Evolutionary conservation across 192 early-diverging fungal genomes (phyloP).

Genomic region (Coemansia sp.): DNA sequence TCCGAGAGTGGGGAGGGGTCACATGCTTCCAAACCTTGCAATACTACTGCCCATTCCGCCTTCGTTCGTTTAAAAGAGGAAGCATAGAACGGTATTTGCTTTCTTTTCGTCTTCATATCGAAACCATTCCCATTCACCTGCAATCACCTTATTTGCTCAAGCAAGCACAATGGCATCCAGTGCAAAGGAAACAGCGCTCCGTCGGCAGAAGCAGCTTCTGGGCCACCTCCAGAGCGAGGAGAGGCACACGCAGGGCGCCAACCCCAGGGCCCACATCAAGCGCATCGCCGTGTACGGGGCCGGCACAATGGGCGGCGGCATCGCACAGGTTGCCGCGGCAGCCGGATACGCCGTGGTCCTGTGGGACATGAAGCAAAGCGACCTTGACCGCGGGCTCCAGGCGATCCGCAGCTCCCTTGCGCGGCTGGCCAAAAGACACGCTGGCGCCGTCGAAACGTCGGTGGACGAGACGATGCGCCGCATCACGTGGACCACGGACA

Average conservation of each 20-base stretch:
- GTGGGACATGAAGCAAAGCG: constrained; percentile 74
- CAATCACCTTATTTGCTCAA: too few relatives aligned
- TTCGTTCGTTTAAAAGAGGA: too few relatives aligned
- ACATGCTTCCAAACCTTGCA: too few relatives aligned
- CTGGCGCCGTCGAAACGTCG: background rate
- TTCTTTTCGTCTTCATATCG: too few relatives aligned
- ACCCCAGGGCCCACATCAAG: constrained; percentile 55
- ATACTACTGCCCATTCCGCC: too few relatives aligned
- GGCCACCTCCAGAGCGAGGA: constrained; percentile 6
- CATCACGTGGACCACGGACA: constrained; percentile 69
- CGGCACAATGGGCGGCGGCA: constrained; percentile 82
- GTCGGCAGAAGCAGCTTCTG: constrained; percentile 17
- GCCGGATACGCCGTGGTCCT: constrained; percentile 74
- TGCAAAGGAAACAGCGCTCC: constrained; percentile 6
- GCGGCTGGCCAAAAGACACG: background rate
- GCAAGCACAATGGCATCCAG: background rate
- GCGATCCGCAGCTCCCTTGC: constrained; percentile 75
- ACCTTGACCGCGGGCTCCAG: constrained; percentile 72
- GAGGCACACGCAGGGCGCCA: background rate
- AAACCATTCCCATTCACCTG: too few relatives aligned
- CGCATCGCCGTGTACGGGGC: constrained; percentile 80
- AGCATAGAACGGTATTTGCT: too few relatives aligned
- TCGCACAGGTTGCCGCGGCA: constrained; percentile 82
- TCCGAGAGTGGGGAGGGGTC: too few relatives aligned
- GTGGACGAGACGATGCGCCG: constrained; percentile 70